Percentiles rank a stretch among this genome's conserved stretches.
These are phyloP conservation scores for Lodderomyces parapsilosis DNA, from an alignment of 1,139 yeast genomes.

Conservation along the genomic window DNA sequence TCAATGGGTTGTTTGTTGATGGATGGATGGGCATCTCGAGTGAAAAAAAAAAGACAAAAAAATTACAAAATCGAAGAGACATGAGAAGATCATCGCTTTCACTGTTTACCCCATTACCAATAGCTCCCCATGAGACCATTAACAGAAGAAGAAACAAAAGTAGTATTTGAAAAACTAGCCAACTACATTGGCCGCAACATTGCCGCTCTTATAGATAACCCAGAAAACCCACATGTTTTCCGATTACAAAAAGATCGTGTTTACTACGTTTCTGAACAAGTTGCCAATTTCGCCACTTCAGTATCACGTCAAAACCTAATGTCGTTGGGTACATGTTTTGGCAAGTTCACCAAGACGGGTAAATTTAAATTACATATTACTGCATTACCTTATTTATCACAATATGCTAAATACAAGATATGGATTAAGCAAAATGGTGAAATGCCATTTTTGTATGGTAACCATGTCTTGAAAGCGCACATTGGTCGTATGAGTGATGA, in stretches of 20 bases:
- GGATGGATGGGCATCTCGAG: not conserved
- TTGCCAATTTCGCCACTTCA: slow-evolving; percentile 86
- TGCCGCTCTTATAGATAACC: slow-evolving; percentile 80
- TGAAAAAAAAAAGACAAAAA: slow-evolving; percentile 1
- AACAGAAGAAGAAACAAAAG: slow-evolving; percentile 96
- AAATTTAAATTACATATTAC: slow-evolving; percentile 94
- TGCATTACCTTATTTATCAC: slow-evolving; percentile 77
- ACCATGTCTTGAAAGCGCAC: slow-evolving; percentile 95
- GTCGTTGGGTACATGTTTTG: slow-evolving; percentile 91
- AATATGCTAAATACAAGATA: slow-evolving; percentile 87
- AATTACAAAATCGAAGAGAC: no score
- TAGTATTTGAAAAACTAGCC: slow-evolving; percentile 93
- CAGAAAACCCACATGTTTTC: slow-evolving; percentile 90
- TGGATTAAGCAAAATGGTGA: slow-evolving; percentile 98
- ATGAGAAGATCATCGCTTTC: no score
- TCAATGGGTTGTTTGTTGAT: not conserved
- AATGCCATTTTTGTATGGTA: slow-evolving; percentile 97
- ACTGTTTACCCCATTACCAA: not conserved
- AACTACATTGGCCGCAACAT: slow-evolving; percentile 95
- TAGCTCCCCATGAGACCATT: slow-evolving; percentile 77
- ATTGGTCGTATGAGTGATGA: slow-evolving; percentile 96
- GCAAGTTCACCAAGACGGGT: slow-evolving; percentile 96
- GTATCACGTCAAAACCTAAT: slow-evolving; percentile 85
- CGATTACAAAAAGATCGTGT: slow-evolving; percentile 95
- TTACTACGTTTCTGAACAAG: slow-evolving; percentile 81